phyloP scores from a whole-genome alignment of 768 basidiomycete genomes.

The Lactarius indigo region DNA sequence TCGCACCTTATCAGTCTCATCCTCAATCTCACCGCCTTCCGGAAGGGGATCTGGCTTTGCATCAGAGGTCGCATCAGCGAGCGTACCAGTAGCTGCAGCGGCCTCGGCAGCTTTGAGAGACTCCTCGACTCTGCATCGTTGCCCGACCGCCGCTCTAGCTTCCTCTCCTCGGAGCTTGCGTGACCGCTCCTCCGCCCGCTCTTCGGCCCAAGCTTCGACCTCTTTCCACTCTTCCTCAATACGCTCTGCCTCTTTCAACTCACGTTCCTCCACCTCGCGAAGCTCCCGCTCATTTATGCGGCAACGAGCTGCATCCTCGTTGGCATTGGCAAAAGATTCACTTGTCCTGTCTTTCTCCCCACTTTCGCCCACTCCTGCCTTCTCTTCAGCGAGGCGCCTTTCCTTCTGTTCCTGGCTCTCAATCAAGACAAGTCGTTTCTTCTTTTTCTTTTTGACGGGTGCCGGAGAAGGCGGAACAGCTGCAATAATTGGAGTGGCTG shows the following conservation, averaged over 20 bases:
- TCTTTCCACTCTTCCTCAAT: neutral
- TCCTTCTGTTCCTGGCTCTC: slow-evolving; percentile 59
- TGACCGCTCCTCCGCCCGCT: slow-evolving; percentile 34
- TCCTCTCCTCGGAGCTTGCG: slow-evolving; percentile 24
- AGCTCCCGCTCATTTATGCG: slow-evolving; percentile 33
- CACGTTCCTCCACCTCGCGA: slow-evolving; percentile 27
- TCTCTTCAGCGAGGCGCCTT: slow-evolving; percentile 45
- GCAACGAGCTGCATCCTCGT: slow-evolving; percentile 29
- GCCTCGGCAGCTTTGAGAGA: slow-evolving; percentile 36
- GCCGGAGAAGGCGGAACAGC: slow-evolving; percentile 30
- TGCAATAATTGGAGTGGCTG: slow-evolving; percentile 39
- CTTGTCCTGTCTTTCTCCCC: slow-evolving; percentile 39
- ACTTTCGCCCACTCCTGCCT: slow-evolving; percentile 47
- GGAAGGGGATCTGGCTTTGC: slow-evolving; percentile 27
- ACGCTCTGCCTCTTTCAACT: neutral
- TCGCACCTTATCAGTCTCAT: slow-evolving; percentile 31
- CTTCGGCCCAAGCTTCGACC: slow-evolving; percentile 10
- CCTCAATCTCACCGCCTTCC: slow-evolving; percentile 46
- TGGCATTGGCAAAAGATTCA: slow-evolving; percentile 25
- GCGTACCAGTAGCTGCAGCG: slow-evolving; percentile 39
- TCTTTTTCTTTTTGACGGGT: slow-evolving; percentile 8
- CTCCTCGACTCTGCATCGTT: slow-evolving; percentile 34
- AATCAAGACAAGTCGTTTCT: slow-evolving; percentile 47
- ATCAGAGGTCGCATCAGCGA: slow-evolving; percentile 30
- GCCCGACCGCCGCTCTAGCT: slow-evolving; percentile 35